Base-by-base conservation (phyloP, 1,284 basidiomycete species). In the Cystobasidiaceae sp. region DNA sequence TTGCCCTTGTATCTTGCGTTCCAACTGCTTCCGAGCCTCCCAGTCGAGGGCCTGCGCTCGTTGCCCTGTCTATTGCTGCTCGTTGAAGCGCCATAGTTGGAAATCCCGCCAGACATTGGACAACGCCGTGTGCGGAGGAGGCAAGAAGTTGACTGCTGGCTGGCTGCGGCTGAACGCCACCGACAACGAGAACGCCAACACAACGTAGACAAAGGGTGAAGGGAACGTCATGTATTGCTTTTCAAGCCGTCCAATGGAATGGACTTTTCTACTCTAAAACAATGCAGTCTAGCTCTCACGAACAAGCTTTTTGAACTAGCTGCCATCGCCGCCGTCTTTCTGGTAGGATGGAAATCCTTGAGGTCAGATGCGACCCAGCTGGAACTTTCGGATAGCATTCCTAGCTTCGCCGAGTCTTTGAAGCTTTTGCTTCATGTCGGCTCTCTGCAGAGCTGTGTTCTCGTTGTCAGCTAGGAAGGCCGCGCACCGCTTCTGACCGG, bases 381-480 rank as follows among this genome's bases (percentile, higher is more conserved):
- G 37, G n/a, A 39, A 39, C 11, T 39, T n/a, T 39, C 37, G 11
- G 11, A 39, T 39, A n/a, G 37, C 37, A 11, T 39, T n/a, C n/a
- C n/a, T 11, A 39, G 11, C 37, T 11, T 39, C 37, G n/a, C 37
- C n/a, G 11, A 39, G n/a, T 11, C 37, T 11, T 39, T 39, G 11
- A n/a, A 39, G 37, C 37, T 50, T 21, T 50, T 30, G 17, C 8
- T 23, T 28, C 19, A 50, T n/a, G 17, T 50, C 21, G 28, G 7
- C 6, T 4, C 48, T n/a, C 17, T 25, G 6, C n/a, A 28, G 17
- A 7, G 48, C 6, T 9, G 28, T 28, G 8, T 25, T 25, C 6
- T 7, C 8, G 21, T 6, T 54, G 17, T 82, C 81, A 3, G 78
- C 76, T 15, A 83, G 72, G 67, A 79, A 81, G 45, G 71, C 67